phyloP scores from a whole-genome alignment of 129 eudicot species.

The Scalesia atractyloides region DNA sequence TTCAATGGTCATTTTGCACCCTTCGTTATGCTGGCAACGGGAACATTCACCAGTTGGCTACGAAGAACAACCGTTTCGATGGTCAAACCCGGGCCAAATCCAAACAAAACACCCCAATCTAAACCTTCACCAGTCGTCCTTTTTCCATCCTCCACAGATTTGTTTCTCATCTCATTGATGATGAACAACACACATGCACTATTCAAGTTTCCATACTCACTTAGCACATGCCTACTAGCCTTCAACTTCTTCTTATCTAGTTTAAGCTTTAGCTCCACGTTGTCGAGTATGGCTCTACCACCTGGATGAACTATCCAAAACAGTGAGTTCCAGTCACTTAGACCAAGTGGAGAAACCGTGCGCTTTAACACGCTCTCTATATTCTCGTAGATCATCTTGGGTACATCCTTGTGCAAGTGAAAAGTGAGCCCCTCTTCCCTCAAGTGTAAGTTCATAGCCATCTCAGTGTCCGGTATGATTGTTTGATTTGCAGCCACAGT shows the following conservation, averaged over 20 bases:
- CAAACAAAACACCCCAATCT: conserved; percentile 11
- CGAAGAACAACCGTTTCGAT: conserved; percentile 10
- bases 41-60: background rate
- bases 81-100: conserved; percentile 17
- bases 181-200: conserved; percentile 16
- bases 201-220: conserved; percentile 15
- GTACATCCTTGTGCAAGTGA: conserved; percentile 33
- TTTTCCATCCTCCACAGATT: background rate
- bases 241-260: background rate
- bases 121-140: conserved; percentile 5
- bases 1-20: background rate
- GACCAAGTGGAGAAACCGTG: conserved; percentile 25
- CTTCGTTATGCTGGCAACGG: background rate
- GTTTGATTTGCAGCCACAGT: conserved; percentile 41
- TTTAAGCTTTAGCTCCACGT: background rate
- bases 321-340: conserved; percentile 43
- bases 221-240: conserved; percentile 4
- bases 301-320: conserved; percentile 48
- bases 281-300: background rate
- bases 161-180: conserved; percentile 14
- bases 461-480: conserved; percentile 33
- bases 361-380: conserved; percentile 22
- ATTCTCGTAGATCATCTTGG: conserved; percentile 31
- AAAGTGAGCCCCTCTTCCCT: conserved; percentile 47
- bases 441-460: conserved; percentile 34